Evolutionary conservation across 176 grass and related monocot species (phyloP), one percentile per base, ranked within the genome.

Genomic region (Avena atlantica): DNA sequence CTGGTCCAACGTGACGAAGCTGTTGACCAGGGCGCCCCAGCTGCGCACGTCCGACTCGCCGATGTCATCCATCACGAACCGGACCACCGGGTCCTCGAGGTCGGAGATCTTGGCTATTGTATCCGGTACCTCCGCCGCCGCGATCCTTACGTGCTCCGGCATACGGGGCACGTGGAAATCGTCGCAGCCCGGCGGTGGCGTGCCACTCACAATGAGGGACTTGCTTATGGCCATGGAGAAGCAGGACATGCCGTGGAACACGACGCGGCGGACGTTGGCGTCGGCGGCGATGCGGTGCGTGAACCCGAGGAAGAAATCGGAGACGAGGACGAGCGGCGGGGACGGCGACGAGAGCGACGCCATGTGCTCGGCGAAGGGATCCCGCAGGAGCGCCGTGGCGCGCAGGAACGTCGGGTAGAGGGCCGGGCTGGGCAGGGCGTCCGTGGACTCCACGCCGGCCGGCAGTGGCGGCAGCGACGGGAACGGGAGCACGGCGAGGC

Each of bases 241-340:
- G 73, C 80, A 85, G 1, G 88, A 91, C 92, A 97, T 94, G 16
- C 92, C 88, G 49, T 97, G 86, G 87, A 89, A 94, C 50, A 94
- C 88, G 83, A 91, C 11, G 45, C 86, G 80, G 2, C 71, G 88
- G 73, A 97, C 81, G 37, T 86, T 68, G 1, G 85, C 64, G 23
- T 75, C 68, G 4, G 45, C 12, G 1, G 71, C 62, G 7, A 86
- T 50, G 55, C 27, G 21, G 40, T 55, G 84, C 23, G 89, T 91
- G 65, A 86, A 96, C 3, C 89, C 81, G n/a, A 94, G 87, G 78
- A 93, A 97, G 90, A 94, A 94, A 82, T 97, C 90, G 11, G 92
- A 94, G 82, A 97, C 80, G 62, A 88, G 53, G n/a, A 12, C 86
- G 3, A 79, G 58, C 20, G 84, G 83, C 2, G 62, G 64, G 5